Percentiles rank a stretch among this genome's conserved stretches.
Conservation (phyloP, 257 asterid genomes). For the Henckelia pumila region DNA sequence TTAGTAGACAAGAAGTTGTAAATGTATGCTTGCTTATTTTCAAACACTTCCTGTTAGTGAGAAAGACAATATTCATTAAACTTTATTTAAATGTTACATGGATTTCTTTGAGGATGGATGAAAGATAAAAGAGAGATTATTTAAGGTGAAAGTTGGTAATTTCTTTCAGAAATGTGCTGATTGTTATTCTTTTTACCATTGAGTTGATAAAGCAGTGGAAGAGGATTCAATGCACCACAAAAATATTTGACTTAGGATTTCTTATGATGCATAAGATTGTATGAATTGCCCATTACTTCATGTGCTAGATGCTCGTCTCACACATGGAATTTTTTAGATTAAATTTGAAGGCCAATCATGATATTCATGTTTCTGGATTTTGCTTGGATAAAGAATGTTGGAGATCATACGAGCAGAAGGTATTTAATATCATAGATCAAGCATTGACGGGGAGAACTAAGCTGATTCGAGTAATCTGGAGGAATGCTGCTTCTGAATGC, state of each 20-base stretch:
- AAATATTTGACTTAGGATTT: neutral
- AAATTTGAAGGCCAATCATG: constrained; percentile 62
- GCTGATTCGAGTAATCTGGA: constrained; percentile 80
- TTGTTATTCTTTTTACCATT: neutral
- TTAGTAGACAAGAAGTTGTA: neutral
- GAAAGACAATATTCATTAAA: neutral
- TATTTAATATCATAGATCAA: constrained; percentile 56
- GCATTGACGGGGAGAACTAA: constrained; percentile 82
- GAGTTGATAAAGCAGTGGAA: neutral
- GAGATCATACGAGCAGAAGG: constrained; percentile 90
- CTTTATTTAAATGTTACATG: neutral
- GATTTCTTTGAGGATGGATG: too few species aligned
- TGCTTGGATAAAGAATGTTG: constrained; percentile 95
- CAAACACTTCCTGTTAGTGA: neutral
- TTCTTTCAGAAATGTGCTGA: neutral
- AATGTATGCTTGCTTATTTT: constrained; percentile 2
- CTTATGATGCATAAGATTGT: constrained; percentile 8
- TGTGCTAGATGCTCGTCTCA: constrained; percentile 29
- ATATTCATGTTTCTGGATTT: constrained; percentile 58
- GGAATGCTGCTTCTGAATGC: constrained; percentile 51
- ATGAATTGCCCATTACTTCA: constrained; percentile 17
- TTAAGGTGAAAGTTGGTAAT: neutral
- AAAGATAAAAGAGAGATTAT: too few species aligned
- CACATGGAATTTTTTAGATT: constrained; percentile 50
- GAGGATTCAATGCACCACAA: neutral